These are phyloP conservation scores for Tagetes patula DNA, from an alignment of 129 eudicot genomes.

Conservation along the genomic window DNA sequence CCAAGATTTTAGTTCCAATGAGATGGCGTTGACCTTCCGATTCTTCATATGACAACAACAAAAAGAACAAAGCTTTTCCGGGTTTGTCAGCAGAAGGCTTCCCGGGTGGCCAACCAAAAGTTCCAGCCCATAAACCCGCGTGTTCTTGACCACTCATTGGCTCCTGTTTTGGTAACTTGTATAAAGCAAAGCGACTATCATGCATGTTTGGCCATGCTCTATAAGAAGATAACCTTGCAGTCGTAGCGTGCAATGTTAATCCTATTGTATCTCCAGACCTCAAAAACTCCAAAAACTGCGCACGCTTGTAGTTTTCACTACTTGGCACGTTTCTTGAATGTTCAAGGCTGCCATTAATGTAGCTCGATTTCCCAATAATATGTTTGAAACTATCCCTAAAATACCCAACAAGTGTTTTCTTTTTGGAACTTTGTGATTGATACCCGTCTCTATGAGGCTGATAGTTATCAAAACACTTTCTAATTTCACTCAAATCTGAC, in stretches of 20 bases:
- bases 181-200: conserved; percentile 71
- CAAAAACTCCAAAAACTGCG: conserved; percentile 76
- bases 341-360: conserved; percentile 44
- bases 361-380: conserved; percentile 67
- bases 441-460: conserved; percentile 38
- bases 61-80: conserved; percentile 85
- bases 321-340: conserved; percentile 41
- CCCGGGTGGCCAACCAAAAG: conserved; percentile 96
- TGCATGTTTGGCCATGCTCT: conserved; percentile 95
- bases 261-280: conserved; percentile 71
- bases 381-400: conserved; percentile 62
- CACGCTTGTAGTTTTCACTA: conserved; percentile 49
- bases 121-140: conserved; percentile 90
- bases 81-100: conserved; percentile 76
- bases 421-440: conserved; percentile 49
- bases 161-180: conserved; percentile 65
- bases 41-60: conserved; percentile 74
- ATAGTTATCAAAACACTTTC: conserved; percentile 48
- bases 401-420: conserved; percentile 58
- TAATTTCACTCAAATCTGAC: conserved; percentile 58
- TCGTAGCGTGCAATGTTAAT: conserved; percentile 68
- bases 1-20: conserved; percentile 83
- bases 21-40: conserved; percentile 57
- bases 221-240: conserved; percentile 66
- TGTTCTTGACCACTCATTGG: conserved; percentile 54